Evolutionary conservation across 352 stramenopile species (phyloP).

Genomic region (Phytophthora agathidicida): DNA sequence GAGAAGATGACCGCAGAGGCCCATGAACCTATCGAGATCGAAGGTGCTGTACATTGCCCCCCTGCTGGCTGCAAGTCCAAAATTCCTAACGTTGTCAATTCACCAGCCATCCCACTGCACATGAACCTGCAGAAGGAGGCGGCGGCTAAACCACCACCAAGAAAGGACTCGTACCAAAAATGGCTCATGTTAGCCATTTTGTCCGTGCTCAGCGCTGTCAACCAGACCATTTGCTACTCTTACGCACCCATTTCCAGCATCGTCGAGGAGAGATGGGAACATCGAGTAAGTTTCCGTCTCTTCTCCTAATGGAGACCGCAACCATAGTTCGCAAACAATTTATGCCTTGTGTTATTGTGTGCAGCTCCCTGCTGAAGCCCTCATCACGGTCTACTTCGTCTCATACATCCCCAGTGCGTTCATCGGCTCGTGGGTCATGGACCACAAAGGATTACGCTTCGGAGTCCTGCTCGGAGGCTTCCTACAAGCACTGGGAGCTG

Average conservation of each 20-base stretch:
- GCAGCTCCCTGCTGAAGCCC: slow-evolving; percentile 62
- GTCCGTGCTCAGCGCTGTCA: slow-evolving; percentile 44
- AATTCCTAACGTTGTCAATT: too few relatives aligned
- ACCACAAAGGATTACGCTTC: slow-evolving; percentile 63
- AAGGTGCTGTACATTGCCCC: too few relatives aligned
- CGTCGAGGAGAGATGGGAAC: slow-evolving; percentile 52
- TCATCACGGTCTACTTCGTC: slow-evolving; percentile 79
- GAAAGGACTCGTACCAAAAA: slow-evolving; percentile 31
- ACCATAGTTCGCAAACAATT: too few relatives aligned
- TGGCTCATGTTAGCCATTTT: slow-evolving; percentile 72
- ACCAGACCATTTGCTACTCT: slow-evolving; percentile 74
- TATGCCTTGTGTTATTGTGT: neutral
- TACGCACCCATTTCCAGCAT: slow-evolving; percentile 71
- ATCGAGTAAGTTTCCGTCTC: slow-evolving; percentile 32
- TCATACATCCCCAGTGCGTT: slow-evolving; percentile 81
- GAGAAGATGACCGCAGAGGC: slow-evolving; percentile 14
- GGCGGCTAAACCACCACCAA: neutral
- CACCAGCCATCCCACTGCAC: slow-evolving; percentile 6
- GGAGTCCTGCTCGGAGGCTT: slow-evolving; percentile 59
- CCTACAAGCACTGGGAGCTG: slow-evolving; percentile 53
- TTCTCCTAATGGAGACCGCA: too few relatives aligned
- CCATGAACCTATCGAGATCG: slow-evolving; percentile 10
- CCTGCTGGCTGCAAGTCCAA: too few relatives aligned
- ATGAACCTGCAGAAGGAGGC: neutral
- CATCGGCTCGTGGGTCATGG: slow-evolving; percentile 79